Percentiles rank a stretch among this genome's conserved stretches.
These are phyloP conservation scores for Triticum monococcum DNA, from an alignment of 176 grass and related monocot genomes.

Conservation along the genomic window DNA sequence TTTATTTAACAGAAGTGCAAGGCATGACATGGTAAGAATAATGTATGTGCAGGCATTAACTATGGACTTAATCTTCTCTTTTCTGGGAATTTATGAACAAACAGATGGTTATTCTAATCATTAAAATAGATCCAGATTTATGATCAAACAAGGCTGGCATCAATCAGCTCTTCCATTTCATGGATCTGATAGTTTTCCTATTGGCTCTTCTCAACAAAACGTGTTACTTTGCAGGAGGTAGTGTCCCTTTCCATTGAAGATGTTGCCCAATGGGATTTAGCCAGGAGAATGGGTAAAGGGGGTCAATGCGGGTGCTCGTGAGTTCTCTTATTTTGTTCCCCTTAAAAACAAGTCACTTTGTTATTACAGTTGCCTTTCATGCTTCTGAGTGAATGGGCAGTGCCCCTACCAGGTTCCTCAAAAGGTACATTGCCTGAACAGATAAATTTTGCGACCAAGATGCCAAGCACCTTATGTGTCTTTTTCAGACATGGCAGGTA, in stretches of 20 bases:
- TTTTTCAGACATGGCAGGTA: not conserved
- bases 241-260: not conserved
- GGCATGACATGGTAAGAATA: not conserved
- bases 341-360: not conserved
- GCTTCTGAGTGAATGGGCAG: not conserved
- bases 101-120: not conserved
- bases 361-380: not conserved
- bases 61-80: not conserved
- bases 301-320: not conserved
- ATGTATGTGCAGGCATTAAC: not conserved
- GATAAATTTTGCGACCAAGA: not conserved
- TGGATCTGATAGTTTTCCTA: not conserved
- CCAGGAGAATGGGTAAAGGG: not conserved
- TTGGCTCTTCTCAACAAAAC: not conserved
- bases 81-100: not conserved
- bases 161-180: not conserved
- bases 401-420: not conserved
- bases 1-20: conserved; percentile 3
- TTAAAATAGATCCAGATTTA: not conserved
- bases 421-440: not conserved
- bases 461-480: not conserved
- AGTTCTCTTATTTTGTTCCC: not conserved
- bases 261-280: not conserved
- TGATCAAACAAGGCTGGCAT: not conserved
- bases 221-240: not conserved